These are phyloP conservation scores for Grosmannia huntii DNA, from an alignment of 2,329 filamentous ascomycete species.

Conservation along the genomic window DNA sequence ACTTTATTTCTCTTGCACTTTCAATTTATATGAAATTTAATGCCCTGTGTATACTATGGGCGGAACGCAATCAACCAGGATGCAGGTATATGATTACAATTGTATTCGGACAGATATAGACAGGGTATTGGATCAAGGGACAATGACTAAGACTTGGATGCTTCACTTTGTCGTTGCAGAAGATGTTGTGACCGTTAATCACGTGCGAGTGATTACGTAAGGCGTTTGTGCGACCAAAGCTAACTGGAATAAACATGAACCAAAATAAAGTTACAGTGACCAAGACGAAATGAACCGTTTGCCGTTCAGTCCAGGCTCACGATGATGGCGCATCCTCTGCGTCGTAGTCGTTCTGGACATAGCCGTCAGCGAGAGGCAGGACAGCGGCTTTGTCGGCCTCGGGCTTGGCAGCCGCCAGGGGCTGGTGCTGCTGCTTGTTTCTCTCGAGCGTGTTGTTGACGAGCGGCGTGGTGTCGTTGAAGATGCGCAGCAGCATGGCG, in stretches of 20 bases:
- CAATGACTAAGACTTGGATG: not conserved
- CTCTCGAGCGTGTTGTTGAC: constrained; percentile 52
- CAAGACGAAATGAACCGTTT: not conserved
- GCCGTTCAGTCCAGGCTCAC: not conserved
- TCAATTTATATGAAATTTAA: constrained; percentile 1
- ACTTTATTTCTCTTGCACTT: not conserved
- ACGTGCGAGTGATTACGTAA: too few relatives aligned
- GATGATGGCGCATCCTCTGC: constrained; percentile 12
- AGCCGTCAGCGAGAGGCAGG: constrained; percentile 1
- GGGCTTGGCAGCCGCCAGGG: constrained; percentile 1
- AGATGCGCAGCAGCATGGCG: constrained; percentile 83
- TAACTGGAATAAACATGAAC: too few relatives aligned
- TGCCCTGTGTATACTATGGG: not conserved
- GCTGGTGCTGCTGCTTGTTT: constrained; percentile 23
- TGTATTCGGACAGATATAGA: not conserved
- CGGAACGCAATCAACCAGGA: not conserved
- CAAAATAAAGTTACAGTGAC: too few relatives aligned
- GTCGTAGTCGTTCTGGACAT: constrained; percentile 9
- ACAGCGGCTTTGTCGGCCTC: constrained; percentile 1
- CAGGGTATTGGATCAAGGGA: not conserved
- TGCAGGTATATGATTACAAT: not conserved
- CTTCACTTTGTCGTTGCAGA: not conserved
- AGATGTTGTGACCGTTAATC: too few relatives aligned
- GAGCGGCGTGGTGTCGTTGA: constrained; percentile 76
- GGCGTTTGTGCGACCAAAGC: too few relatives aligned